A percentile compares a stretch with the other conserved stretches of the same genome.
Conservation (phyloP, 2,329 filamentous ascomycete species). For the Claviceps humidiphila region DNA sequence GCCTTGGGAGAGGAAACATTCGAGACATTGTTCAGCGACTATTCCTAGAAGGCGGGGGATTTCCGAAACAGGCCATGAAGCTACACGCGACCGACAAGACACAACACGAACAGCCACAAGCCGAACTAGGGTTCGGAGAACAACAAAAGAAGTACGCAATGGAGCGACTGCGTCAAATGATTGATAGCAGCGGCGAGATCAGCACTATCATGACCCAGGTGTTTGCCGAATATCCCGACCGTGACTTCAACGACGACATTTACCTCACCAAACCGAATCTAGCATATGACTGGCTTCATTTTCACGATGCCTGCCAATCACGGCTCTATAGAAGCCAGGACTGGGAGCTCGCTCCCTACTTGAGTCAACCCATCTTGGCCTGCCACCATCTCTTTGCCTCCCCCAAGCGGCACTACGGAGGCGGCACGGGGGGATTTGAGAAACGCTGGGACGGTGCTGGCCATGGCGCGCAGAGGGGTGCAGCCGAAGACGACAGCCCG, state of each 20-base stretch:
- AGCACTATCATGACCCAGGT: slow-evolving; percentile 72
- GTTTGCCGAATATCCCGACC: slow-evolving; percentile 73
- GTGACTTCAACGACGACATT: slow-evolving; percentile 86
- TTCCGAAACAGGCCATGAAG: slow-evolving; percentile 44
- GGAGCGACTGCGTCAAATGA: slow-evolving; percentile 59
- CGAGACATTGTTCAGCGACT: slow-evolving; percentile 68
- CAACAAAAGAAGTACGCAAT: slow-evolving; percentile 59
- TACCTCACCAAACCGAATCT: slow-evolving; percentile 76
- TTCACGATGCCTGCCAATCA: slow-evolving; percentile 73
- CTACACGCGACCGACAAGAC: slow-evolving; percentile 30
- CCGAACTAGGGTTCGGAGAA: slow-evolving; percentile 58
- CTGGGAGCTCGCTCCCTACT: slow-evolving; percentile 82
- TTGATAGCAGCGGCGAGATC: slow-evolving; percentile 66
- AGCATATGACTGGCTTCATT: slow-evolving; percentile 91
- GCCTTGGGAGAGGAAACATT: slow-evolving; percentile 55
- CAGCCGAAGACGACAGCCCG: slow-evolving; percentile 29
- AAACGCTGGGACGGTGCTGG: slow-evolving; percentile 25
- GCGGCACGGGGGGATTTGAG: slow-evolving; percentile 28
- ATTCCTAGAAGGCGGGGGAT: slow-evolving; percentile 67
- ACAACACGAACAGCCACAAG: slow-evolving; percentile 39
- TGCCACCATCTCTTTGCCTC: slow-evolving; percentile 88
- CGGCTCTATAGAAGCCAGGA: slow-evolving; percentile 74
- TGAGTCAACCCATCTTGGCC: slow-evolving; percentile 73
- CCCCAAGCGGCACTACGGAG: slow-evolving; percentile 36
- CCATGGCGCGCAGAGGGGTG: slow-evolving; percentile 20